Conservation (phyloP, 345 rosid genomes). For the Boechera retrofracta region DNA sequence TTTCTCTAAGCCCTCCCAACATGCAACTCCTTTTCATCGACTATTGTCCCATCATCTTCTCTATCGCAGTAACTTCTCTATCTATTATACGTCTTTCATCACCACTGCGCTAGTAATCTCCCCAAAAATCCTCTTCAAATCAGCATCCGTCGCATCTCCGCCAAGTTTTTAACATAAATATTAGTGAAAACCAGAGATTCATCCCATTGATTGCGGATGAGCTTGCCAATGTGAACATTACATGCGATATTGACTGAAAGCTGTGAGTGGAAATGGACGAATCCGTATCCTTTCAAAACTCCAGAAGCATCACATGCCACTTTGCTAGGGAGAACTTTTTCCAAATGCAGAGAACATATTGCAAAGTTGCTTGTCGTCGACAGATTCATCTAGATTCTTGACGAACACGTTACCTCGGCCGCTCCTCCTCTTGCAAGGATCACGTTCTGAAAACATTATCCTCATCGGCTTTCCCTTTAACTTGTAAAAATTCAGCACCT, state of each 20-base stretch:
- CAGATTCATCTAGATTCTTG: conserved; percentile 59
- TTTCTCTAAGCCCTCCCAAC: conserved; percentile 72
- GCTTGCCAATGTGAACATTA: conserved; percentile 46
- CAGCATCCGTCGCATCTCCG: conserved; percentile 48
- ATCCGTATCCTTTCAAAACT: conserved; percentile 60
- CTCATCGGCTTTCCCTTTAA: conserved; percentile 65
- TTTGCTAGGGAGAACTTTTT: conserved; percentile 61
- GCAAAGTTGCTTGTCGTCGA: conserved; percentile 47
- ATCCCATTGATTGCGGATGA: conserved; percentile 42
- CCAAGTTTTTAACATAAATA: conserved; percentile 64
- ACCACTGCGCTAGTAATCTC: conserved; percentile 52
- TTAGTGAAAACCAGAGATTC: conserved; percentile 53
- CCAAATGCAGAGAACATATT: conserved; percentile 53
- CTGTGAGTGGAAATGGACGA: conserved; percentile 67
- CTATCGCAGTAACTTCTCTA: conserved; percentile 42
- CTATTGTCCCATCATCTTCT: conserved; percentile 49
- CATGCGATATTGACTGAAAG: conserved; percentile 56
- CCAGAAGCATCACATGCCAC: conserved; percentile 60
- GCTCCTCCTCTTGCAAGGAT: conserved; percentile 54
- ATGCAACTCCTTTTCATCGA: conserved; percentile 51
- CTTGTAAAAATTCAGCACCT: conserved; percentile 47
- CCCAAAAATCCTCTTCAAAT: conserved; percentile 53
- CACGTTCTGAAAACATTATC: conserved; percentile 62
- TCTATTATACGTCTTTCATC: conserved; percentile 46
- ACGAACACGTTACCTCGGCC: conserved; percentile 66